Conservation (phyloP, 371 early-diverging fungal genomes). For the Haplosporangium sp. region DNA sequence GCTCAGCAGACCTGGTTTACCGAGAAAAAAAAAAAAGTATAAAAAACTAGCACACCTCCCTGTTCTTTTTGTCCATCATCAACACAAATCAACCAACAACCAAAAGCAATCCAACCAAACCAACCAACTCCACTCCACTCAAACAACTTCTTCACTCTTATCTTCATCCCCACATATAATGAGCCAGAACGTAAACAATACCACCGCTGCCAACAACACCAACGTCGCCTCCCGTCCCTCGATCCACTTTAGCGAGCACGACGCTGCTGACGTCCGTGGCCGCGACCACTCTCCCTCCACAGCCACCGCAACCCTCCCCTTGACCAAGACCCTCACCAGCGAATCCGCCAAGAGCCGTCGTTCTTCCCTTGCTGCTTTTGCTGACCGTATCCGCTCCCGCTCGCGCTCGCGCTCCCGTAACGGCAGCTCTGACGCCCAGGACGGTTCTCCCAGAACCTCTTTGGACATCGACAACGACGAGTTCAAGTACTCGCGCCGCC, state of each 20-base stretch:
- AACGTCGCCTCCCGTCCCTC: conserved; percentile 10
- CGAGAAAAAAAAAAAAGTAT: background rate
- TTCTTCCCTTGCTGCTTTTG: conserved; percentile 33
- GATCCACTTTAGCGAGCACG: conserved; percentile 22
- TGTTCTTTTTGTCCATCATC: background rate
- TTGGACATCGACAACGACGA: conserved; percentile 9
- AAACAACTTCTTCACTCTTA: background rate
- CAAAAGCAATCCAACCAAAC: background rate
- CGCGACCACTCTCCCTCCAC: conserved; percentile 8
- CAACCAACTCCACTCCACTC: background rate
- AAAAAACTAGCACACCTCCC: background rate
- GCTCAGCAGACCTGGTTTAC: background rate
- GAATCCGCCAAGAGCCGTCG: conserved; percentile 21
- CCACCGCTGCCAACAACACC: conserved; percentile 4
- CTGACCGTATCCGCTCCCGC: conserved; percentile 39
- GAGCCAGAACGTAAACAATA: conserved; percentile 19
- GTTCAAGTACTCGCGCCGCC: conserved; percentile 15
- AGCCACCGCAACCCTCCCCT: conserved; percentile 2
- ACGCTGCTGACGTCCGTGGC: conserved; percentile 9
- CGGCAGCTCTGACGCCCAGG: conserved; percentile 2
- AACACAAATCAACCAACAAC: background rate
- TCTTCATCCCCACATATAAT: conserved; percentile 2
- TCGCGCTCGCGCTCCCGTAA: conserved; percentile 20
- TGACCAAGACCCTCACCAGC: conserved; percentile 22
- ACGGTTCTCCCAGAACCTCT: background rate